Evolutionary conservation across 1,139 yeast genomes (phyloP), one percentile per base, ranked within the genome.

Genomic region (Lodderomyces parapsilosis): DNA sequence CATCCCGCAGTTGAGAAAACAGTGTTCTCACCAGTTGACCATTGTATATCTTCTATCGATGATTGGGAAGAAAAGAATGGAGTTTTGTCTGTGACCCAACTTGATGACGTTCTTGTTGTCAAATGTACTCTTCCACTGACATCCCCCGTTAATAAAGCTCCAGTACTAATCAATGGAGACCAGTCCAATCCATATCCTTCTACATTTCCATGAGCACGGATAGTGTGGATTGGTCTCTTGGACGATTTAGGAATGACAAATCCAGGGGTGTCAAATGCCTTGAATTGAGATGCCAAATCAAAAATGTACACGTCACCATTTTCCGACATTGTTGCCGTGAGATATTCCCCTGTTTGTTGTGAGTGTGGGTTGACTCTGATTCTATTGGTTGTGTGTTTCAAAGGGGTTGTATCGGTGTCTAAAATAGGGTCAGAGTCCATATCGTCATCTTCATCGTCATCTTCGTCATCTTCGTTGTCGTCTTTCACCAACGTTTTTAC

Each of bases 151-250:
- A 93, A 72, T 48, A 93, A 69, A 2, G 93, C 80, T 20, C 98
- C 98, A 7, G 90, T 81, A 49, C 76, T 78, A 49, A 83, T 78
- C 50, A 85, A 68, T 27, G 97, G 96, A 2, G 96, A 88, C 99
- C 99, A 93, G 65, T 91, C 99, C 42, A 94, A 65, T 17, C 96
- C 99, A 59, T 90, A 93, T 23, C 99, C 99, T 70, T 93, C 99
- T 15, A 88, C 96, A 55, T 85, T 84, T n/a, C 97, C 96, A 60
- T 93, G 99, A 50, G 72, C 77, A 57, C 80, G 78, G 48, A 94
- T 74, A n/a, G 96, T 89, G 65, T 91, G 93, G 14, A 81, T 60
- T 14, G 99, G 96, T 60, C 84, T 79, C 60, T 86, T 89, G 51
- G 84, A 77, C 23, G 75, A 66, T 63, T 90, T 90, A 40, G 95